phyloP scores from a whole-genome alignment of 2,329 filamentous ascomycete genomes.

The Aspergillus fijiensis region DNA sequence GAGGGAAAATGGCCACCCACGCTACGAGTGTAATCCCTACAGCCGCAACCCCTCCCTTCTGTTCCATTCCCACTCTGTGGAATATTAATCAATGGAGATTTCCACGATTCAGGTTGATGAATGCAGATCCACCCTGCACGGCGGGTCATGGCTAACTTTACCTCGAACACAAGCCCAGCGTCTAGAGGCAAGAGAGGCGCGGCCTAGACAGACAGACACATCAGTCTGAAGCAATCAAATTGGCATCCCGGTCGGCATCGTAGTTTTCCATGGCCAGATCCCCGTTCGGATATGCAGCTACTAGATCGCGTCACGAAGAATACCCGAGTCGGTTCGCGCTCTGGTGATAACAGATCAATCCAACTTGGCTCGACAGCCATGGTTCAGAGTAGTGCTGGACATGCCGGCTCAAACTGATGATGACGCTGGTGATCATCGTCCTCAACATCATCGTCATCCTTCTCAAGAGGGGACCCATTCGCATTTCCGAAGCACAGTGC shows the following conservation, averaged over 20 bases:
- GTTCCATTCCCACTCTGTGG: background rate
- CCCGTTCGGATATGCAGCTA: background rate
- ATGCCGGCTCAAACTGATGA: background rate
- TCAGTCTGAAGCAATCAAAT: background rate
- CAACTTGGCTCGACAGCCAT: background rate
- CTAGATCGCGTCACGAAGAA: background rate
- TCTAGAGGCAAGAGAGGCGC: background rate
- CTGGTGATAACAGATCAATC: background rate
- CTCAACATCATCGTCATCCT: background rate
- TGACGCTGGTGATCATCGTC: constrained; percentile 2
- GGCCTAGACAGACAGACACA: background rate
- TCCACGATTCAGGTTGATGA: constrained; percentile 6
- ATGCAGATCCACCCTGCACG: constrained; percentile 11
- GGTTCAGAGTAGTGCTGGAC: background rate
- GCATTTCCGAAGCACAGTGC: background rate
- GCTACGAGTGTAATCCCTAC: constrained; percentile 8
- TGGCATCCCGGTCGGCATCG: background rate
- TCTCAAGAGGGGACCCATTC: background rate
- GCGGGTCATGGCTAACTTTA: constrained; percentile 8
- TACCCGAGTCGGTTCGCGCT: background rate
- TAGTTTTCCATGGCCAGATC: background rate
- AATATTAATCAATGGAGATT: constrained; percentile 5
- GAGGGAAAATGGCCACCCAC: background rate
- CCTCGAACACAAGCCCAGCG: background rate
- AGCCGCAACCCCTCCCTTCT: constrained; percentile 3